Evolutionary conservation across 768 basidiomycete species (phyloP).

Genomic region (Russula sp.): DNA sequence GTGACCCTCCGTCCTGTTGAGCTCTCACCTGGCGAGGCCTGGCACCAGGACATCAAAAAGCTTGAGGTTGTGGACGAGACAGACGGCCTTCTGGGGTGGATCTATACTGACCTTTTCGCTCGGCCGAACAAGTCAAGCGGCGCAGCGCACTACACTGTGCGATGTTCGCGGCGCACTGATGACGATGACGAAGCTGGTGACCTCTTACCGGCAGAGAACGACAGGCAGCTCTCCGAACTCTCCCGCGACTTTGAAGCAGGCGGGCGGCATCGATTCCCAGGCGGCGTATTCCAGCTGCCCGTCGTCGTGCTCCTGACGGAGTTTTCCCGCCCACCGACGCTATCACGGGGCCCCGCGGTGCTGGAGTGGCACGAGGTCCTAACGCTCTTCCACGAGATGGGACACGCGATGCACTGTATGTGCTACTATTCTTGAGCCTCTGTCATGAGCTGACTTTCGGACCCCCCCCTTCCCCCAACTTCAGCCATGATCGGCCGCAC

Average conservation of each 20-base stretch:
- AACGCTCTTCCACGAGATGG: slow-evolving; percentile 98
- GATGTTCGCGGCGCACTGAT: slow-evolving; percentile 88
- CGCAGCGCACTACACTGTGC: slow-evolving; percentile 96
- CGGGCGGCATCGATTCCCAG: slow-evolving; percentile 51
- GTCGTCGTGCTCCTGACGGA: slow-evolving; percentile 89
- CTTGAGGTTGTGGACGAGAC: slow-evolving; percentile 89
- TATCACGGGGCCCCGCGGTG: slow-evolving; percentile 56
- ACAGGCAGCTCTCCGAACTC: slow-evolving; percentile 29
- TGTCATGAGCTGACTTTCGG: background rate
- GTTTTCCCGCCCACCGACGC: slow-evolving; percentile 53
- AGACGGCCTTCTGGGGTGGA: slow-evolving; percentile 82
- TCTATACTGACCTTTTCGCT: slow-evolving; percentile 89
- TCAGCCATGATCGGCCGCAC: slow-evolving; percentile 96
- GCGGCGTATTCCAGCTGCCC: slow-evolving; percentile 79
- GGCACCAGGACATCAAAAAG: slow-evolving; percentile 85
- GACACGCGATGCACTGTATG: slow-evolving; percentile 99
- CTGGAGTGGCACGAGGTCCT: slow-evolving; percentile 90
- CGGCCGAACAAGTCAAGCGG: slow-evolving; percentile 80
- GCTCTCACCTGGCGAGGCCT: slow-evolving; percentile 70
- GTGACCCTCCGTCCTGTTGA: slow-evolving; percentile 69
- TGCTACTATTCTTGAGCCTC: slow-evolving; percentile 18
- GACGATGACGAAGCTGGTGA: slow-evolving; percentile 80
- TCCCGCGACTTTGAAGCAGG: slow-evolving; percentile 58
- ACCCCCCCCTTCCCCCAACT: background rate
- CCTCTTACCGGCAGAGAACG: slow-evolving; percentile 34